These are phyloP conservation scores for Blastobotrys muscicola DNA, from an alignment of 805 yeast species.

Conservation along the genomic window DNA sequence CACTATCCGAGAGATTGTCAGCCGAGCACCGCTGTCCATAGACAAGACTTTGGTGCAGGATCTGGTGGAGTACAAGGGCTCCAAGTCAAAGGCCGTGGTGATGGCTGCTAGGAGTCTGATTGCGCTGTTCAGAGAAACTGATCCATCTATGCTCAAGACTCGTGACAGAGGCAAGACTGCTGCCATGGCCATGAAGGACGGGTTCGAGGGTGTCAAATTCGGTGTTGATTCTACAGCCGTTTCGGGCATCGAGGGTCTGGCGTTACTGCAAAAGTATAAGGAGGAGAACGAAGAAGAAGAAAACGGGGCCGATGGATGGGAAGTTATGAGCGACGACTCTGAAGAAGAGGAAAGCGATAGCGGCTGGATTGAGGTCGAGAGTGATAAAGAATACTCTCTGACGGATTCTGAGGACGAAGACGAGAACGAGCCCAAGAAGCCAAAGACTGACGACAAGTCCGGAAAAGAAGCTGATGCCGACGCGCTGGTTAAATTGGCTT, in stretches of 20 bases:
- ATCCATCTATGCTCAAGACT: constrained; percentile 86
- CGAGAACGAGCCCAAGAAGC: constrained; percentile 20
- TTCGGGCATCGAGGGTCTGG: constrained; percentile 85
- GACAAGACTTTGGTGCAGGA: constrained; percentile 84
- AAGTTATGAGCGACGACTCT: constrained; percentile 40
- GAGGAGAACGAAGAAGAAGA: constrained; percentile 45
- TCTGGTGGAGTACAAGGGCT: constrained; percentile 79
- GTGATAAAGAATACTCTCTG: constrained; percentile 60
- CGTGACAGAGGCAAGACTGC: constrained; percentile 94
- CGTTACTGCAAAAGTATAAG: constrained; percentile 82
- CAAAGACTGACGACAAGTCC: constrained; percentile 19
- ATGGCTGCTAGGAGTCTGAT: constrained; percentile 89
- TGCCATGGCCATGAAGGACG: constrained; percentile 65
- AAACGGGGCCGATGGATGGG: constrained; percentile 54
- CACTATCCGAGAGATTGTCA: constrained; percentile 83
- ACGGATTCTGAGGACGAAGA: constrained; percentile 47
- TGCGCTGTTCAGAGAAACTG: constrained; percentile 81
- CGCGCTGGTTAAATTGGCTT: constrained; percentile 49
- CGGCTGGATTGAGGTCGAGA: constrained; percentile 85
- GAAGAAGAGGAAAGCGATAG: constrained; percentile 37
- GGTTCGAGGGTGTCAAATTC: constrained; percentile 34
- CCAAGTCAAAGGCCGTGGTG: constrained; percentile 87
- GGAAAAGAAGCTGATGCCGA: constrained; percentile 23
- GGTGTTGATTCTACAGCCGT: constrained; percentile 62
- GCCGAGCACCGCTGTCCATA: constrained; percentile 92